Evolutionary conservation across 768 basidiomycete genomes (phyloP).

Genomic region (Suillus americanus): DNA sequence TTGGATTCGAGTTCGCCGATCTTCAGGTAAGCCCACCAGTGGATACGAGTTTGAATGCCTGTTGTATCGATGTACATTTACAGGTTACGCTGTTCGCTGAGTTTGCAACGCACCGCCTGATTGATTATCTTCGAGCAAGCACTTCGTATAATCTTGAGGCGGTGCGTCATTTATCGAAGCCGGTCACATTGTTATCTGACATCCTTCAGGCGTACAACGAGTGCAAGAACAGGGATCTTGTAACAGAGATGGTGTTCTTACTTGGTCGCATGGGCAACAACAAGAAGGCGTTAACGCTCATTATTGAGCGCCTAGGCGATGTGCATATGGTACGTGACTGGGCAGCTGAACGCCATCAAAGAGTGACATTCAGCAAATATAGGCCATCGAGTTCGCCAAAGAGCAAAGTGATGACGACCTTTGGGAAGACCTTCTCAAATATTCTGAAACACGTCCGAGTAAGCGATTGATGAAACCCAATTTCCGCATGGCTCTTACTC

Average conservation of each 20-base stretch:
- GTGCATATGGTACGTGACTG: slow-evolving; percentile 69
- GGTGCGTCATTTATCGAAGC: slow-evolving; percentile 37
- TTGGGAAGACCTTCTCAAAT: slow-evolving; percentile 94
- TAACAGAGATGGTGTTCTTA: slow-evolving; percentile 96
- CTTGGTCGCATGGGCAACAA: slow-evolving; percentile 98
- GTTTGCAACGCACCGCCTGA: slow-evolving; percentile 71
- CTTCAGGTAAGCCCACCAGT: slow-evolving; percentile 54
- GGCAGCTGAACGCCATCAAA: neutral
- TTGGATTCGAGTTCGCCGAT: slow-evolving; percentile 82
- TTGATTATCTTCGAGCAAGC: slow-evolving; percentile 90
- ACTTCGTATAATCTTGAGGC: slow-evolving; percentile 88
- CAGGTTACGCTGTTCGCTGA: slow-evolving; percentile 92
- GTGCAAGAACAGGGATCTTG: slow-evolving; percentile 82
- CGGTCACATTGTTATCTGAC: neutral
- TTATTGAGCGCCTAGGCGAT: slow-evolving; percentile 93
- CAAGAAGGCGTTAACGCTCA: slow-evolving; percentile 89
- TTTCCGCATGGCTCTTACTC: neutral
- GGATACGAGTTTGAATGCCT: neutral
- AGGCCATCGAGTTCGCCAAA: slow-evolving; percentile 98
- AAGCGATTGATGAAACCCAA: slow-evolving; percentile 17
- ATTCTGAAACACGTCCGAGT: slow-evolving; percentile 94
- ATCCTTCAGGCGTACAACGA: slow-evolving; percentile 73
- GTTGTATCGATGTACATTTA: neutral
- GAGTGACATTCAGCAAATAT: slow-evolving; percentile 3
- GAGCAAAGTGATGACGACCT: slow-evolving; percentile 96